phyloP scores from a whole-genome alignment of 2,329 filamentous ascomycete species.

The Colletotrichum salicis region DNA sequence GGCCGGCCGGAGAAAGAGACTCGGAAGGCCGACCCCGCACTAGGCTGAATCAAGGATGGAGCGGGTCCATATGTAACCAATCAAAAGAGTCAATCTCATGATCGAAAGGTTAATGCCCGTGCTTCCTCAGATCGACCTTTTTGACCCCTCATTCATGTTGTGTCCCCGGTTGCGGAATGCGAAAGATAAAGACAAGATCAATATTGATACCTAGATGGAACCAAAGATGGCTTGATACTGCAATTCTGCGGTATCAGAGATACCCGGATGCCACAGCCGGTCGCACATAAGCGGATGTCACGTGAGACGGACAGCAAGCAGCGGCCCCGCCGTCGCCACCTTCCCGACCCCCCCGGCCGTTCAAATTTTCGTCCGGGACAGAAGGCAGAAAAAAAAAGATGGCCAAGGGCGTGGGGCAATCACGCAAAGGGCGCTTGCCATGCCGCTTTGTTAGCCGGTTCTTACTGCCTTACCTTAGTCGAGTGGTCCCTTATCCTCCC shows the following conservation, averaged over 20 bases:
- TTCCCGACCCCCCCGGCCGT: constrained; percentile 8
- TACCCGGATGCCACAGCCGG: background rate
- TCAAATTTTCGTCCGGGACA: background rate
- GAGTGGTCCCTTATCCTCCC: background rate
- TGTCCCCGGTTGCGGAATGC: background rate
- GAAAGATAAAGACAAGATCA: background rate
- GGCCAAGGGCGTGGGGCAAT: constrained; percentile 25
- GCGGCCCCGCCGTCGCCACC: constrained; percentile 23
- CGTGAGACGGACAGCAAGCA: background rate
- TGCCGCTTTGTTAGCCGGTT: background rate
- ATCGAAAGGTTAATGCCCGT: background rate
- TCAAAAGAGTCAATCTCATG: background rate
- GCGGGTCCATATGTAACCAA: background rate
- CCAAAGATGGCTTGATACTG: too few species aligned
- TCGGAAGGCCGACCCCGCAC: constrained; percentile 22
- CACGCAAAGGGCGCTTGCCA: constrained; percentile 18
- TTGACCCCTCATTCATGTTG: background rate
- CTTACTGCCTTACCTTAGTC: background rate
- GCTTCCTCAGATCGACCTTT: background rate
- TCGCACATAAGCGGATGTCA: background rate
- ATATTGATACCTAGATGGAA: background rate
- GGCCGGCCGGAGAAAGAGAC: background rate
- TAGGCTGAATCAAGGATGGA: background rate
- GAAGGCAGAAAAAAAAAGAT: background rate
- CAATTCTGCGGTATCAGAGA: background rate